phyloP scores from a whole-genome alignment of 2,329 filamentous ascomycete species.

The Diaporthe sp. region DNA sequence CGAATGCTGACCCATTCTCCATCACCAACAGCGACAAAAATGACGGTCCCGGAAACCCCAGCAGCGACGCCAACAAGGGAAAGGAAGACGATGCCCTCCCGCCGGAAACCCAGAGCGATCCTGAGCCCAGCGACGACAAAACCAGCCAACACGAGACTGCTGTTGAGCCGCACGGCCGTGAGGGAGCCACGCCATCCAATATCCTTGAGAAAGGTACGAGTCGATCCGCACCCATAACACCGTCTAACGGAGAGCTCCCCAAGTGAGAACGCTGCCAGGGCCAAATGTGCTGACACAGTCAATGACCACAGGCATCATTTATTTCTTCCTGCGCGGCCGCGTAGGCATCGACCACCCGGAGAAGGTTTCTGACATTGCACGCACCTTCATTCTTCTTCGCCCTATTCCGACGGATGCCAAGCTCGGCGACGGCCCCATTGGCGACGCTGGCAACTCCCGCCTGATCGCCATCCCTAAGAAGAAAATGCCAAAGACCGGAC shows the following conservation, averaged over 20 bases:
- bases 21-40: constrained; percentile 35
- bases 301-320: constrained; percentile 79
- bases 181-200: constrained; percentile 55
- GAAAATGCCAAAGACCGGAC: constrained; percentile 75
- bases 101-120: not conserved
- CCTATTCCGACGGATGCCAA: constrained; percentile 79
- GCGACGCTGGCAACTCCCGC: constrained; percentile 72
- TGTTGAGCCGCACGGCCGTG: constrained; percentile 49
- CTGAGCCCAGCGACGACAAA: not conserved
- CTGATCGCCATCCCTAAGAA: constrained; percentile 89
- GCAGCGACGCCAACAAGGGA: constrained; percentile 44
- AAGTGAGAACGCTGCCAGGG: not conserved
- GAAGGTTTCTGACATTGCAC: constrained; percentile 78
- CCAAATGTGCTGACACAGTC: not conserved
- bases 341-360: constrained; percentile 80
- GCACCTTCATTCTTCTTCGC: constrained; percentile 83
- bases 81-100: constrained; percentile 40
- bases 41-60: constrained; percentile 35
- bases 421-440: constrained; percentile 65
- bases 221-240: not conserved
- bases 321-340: constrained; percentile 88
- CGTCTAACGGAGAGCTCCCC: not conserved
- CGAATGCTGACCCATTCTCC: not conserved
- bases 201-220: constrained; percentile 77
- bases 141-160: constrained; percentile 39